Percentiles rank a stretch among this genome's conserved stretches.
Conservation (phyloP, 139 green algal genomes). For the Zygnema circumcarinatum region DNA sequence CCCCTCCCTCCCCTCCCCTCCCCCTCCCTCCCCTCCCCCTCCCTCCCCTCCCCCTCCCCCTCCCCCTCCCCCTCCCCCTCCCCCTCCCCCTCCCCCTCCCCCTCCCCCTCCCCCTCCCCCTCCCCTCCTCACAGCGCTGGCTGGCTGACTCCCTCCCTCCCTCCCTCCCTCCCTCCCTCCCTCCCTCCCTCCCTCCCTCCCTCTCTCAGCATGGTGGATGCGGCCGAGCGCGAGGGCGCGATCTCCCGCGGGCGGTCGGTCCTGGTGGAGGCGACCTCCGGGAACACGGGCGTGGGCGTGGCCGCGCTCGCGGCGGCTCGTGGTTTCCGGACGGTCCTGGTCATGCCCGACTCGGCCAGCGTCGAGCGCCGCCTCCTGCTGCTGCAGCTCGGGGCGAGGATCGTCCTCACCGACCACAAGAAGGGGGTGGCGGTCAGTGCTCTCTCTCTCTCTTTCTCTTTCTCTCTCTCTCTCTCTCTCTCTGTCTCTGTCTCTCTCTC, state of each 20-base stretch:
- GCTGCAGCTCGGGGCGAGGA: conserved; percentile 72
- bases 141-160: neutral
- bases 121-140: neutral
- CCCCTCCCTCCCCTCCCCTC: too few relatives aligned
- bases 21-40: too few relatives aligned
- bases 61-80: too few relatives aligned
- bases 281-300: conserved; percentile 95
- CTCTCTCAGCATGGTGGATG: conserved; percentile 55
- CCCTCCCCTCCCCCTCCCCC: too few relatives aligned
- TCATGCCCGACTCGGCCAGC: conserved; percentile 98
- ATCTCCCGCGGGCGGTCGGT: conserved; percentile 50
- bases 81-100: conserved; percentile 3
- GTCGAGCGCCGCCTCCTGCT: conserved; percentile 92
- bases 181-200: conserved; percentile 9
- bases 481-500: neutral
- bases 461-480: neutral
- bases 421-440: conserved; percentile 80
- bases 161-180: neutral
- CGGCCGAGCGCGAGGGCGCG: conserved; percentile 52
- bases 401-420: conserved; percentile 70
- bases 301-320: conserved; percentile 92
- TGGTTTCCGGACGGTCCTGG: conserved; percentile 95
- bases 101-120: neutral
- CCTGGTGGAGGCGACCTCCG: conserved; percentile 89
- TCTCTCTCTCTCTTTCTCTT: neutral